These are phyloP conservation scores for Aspergillus sp. DNA, from an alignment of 2,329 filamentous ascomycete species.

Conservation along the genomic window DNA sequence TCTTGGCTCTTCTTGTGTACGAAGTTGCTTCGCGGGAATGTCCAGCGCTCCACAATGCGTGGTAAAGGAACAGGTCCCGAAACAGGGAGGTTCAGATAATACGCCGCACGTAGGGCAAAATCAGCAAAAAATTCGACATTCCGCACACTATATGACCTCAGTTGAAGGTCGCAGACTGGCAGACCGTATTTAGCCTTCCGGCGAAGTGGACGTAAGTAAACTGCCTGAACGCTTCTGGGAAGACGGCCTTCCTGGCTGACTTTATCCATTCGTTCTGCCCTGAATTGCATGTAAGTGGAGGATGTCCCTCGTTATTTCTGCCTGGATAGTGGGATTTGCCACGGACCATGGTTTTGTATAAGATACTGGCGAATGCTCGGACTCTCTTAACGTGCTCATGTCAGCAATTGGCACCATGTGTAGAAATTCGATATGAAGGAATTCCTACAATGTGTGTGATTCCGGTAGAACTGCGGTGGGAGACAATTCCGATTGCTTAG, in stretches of 20 bases:
- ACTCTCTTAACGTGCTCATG: constrained; percentile 1
- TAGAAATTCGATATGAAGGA: not conserved
- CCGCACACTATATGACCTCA: constrained; percentile 82
- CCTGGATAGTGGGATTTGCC: not conserved
- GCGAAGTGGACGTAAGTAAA: constrained; percentile 77
- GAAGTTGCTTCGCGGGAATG: constrained; percentile 79
- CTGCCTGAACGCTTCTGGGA: constrained; percentile 72
- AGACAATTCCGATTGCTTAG: not conserved
- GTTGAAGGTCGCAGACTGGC: constrained; percentile 80
- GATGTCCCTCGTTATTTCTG: not conserved
- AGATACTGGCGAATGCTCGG: constrained; percentile 9
- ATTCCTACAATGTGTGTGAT: not conserved
- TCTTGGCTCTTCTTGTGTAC: constrained; percentile 97
- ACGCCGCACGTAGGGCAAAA: constrained; percentile 88
- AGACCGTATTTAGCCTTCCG: constrained; percentile 66
- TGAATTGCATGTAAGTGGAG: constrained; percentile 6
- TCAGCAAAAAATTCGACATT: constrained; percentile 92
- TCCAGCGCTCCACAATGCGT: constrained; percentile 85
- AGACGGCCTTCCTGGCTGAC: constrained; percentile 45
- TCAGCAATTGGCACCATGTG: not conserved
- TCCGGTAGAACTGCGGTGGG: not conserved
- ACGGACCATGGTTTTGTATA: constrained; percentile 25
- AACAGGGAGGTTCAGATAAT: constrained; percentile 81
- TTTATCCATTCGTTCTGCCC: constrained; percentile 30
- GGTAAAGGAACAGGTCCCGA: constrained; percentile 80